Conservation (phyloP, 2,329 filamentous ascomycete genomes). For the Penicillium sp. region DNA sequence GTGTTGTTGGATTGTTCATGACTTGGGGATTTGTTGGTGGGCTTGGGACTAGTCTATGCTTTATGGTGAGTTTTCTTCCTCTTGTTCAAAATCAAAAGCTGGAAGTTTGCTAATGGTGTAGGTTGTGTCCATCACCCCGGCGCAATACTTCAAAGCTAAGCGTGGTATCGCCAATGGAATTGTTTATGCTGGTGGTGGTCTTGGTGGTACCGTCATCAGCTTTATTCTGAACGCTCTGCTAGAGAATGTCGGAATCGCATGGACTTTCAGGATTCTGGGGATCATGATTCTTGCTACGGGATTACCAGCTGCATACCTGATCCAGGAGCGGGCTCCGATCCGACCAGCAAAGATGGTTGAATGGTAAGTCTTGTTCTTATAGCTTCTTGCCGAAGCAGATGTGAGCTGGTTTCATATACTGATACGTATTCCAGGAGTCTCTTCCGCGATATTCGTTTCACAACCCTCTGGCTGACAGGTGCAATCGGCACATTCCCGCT, state of each 20-base stretch:
- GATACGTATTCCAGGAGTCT: constrained; percentile 38
- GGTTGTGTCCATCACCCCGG: constrained; percentile 49
- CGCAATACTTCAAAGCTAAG: constrained; percentile 57
- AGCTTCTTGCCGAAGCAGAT: background rate
- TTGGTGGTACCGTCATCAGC: constrained; percentile 57
- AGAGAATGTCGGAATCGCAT: constrained; percentile 41
- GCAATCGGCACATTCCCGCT: constrained; percentile 61
- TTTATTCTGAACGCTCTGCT: constrained; percentile 51
- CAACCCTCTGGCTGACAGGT: constrained; percentile 55
- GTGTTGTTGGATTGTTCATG: constrained; percentile 51
- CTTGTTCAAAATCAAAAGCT: too few relatives aligned
- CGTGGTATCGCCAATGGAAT: constrained; percentile 57
- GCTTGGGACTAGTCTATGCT: constrained; percentile 44
- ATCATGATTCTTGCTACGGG: constrained; percentile 55
- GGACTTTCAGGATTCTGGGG: constrained; percentile 44
- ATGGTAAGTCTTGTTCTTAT: constrained; percentile 16
- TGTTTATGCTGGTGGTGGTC: constrained; percentile 46
- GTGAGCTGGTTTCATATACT: background rate
- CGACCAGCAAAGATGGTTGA: constrained; percentile 8
- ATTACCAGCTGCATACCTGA: constrained; percentile 56
- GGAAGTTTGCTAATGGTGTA: background rate
- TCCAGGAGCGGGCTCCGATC: constrained; percentile 38
- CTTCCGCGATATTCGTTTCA: constrained; percentile 55
- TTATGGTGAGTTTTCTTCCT: constrained; percentile 33
- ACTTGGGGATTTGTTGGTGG: constrained; percentile 52